phyloP scores from a whole-genome alignment of 768 basidiomycete species.

The Kockovaella imperatae region DNA sequence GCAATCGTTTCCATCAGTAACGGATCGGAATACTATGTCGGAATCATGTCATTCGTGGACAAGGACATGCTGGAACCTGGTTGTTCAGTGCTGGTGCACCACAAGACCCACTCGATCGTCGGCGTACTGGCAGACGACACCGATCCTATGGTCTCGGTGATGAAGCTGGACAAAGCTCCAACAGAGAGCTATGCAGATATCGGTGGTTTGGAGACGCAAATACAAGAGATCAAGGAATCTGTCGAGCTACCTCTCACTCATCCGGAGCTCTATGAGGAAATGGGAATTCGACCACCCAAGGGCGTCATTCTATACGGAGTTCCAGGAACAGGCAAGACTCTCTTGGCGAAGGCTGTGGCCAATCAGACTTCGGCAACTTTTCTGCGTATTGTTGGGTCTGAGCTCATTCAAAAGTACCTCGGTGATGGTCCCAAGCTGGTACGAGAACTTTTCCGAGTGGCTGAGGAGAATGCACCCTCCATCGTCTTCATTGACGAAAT shows the following conservation, averaged over 20 bases:
- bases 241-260: conserved; percentile 96
- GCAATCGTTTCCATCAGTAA: conserved; percentile 95
- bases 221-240: conserved; percentile 99
- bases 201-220: conserved; percentile 91
- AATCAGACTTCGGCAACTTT: conserved; percentile 98
- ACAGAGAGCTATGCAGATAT: conserved; percentile 98
- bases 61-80: conserved; percentile 95
- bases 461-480: conserved; percentile 95
- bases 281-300: conserved; percentile 99
- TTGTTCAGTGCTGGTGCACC: conserved; percentile 87
- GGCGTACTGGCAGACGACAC: conserved; percentile 92
- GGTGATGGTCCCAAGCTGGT: conserved; percentile 98
- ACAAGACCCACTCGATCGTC: conserved; percentile 90
- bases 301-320: conserved; percentile 99
- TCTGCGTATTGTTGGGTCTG: conserved; percentile 91
- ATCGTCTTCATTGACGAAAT: conserved; percentile 99
- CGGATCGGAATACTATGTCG: conserved; percentile 93
- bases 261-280: conserved; percentile 97
- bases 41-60: conserved; percentile 96
- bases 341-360: conserved; percentile 93
- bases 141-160: conserved; percentile 92
- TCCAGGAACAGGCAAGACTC: conserved; percentile 95
- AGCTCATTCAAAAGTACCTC: conserved; percentile 98
- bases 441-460: conserved; percentile 90
- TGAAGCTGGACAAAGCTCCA: conserved; percentile 98